phyloP scores from a whole-genome alignment of 768 basidiomycete genomes.

The Leccinum arenicola region DNA sequence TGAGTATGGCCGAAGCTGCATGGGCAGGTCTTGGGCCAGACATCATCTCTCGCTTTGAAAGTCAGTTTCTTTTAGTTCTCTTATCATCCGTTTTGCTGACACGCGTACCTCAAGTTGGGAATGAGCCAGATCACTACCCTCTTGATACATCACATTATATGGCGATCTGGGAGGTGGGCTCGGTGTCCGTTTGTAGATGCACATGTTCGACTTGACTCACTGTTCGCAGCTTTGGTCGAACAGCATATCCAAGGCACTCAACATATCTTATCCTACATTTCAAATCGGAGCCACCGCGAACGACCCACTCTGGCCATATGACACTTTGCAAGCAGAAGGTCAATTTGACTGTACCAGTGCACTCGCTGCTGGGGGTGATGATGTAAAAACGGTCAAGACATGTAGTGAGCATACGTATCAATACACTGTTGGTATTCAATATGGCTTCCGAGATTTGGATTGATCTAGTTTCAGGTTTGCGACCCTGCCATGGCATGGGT shows the following conservation, averaged over 20 bases:
- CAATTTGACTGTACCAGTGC: constrained; percentile 48
- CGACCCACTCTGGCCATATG: constrained; percentile 52
- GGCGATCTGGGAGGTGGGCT: constrained; percentile 41
- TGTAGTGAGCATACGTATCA: constrained; percentile 58
- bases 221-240: constrained; percentile 43
- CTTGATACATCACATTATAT: constrained; percentile 42
- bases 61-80: constrained; percentile 20
- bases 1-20: constrained; percentile 44
- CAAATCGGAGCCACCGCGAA: constrained; percentile 49
- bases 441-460: background rate
- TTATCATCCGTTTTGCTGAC: background rate
- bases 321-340: constrained; percentile 35
- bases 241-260: constrained; percentile 43
- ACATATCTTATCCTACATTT: constrained; percentile 39
- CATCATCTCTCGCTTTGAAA: constrained; percentile 45
- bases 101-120: constrained; percentile 37
- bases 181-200: background rate
- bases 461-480: background rate
- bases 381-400: constrained; percentile 38
- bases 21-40: constrained; percentile 33
- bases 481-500: background rate
- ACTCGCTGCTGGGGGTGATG: constrained; percentile 44
- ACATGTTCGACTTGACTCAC: background rate
- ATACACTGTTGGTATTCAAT: constrained; percentile 40
- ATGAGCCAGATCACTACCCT: constrained; percentile 52